Evolutionary conservation across 1,284 basidiomycete genomes (phyloP).

Genomic region (Fistulina hepatica): DNA sequence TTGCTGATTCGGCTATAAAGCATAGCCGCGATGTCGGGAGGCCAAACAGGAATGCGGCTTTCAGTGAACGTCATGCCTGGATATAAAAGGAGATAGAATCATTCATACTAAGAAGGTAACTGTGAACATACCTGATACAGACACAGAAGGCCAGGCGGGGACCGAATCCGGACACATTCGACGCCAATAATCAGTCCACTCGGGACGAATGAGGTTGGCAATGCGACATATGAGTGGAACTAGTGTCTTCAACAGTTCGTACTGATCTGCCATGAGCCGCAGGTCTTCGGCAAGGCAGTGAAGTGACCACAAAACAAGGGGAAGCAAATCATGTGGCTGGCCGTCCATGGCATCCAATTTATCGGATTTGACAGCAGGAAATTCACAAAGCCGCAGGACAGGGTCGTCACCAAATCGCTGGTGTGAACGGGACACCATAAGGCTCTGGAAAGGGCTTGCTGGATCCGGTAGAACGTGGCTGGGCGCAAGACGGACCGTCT

Average conservation of each 20-base stretch:
- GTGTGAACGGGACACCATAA: slow-evolving; percentile 29
- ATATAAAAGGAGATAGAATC: slow-evolving; percentile 23
- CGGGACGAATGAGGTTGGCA: slow-evolving; percentile 54
- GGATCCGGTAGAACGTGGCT: slow-evolving; percentile 2
- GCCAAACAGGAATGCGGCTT: slow-evolving; percentile 60
- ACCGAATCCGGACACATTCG: slow-evolving; percentile 55
- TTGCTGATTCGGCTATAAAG: slow-evolving; percentile 54
- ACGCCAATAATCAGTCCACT: slow-evolving; percentile 87
- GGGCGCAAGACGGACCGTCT: slow-evolving; percentile 34
- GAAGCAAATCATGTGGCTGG: slow-evolving; percentile 34
- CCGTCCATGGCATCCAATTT: slow-evolving; percentile 15
- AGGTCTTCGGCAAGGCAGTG: slow-evolving; percentile 70
- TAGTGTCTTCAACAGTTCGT: slow-evolving; percentile 46
- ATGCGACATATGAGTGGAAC: slow-evolving; percentile 57
- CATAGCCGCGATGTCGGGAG: slow-evolving; percentile 52
- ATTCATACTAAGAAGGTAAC: background rate
- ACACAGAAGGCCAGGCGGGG: slow-evolving; percentile 43
- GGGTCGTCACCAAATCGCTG: slow-evolving; percentile 47
- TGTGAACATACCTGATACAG: slow-evolving; percentile 31
- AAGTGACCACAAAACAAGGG: slow-evolving; percentile 52
- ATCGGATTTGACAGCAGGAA: slow-evolving; percentile 25
- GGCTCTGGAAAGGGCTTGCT: slow-evolving; percentile 24
- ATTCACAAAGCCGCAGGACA: slow-evolving; percentile 33
- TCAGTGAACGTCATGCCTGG: too few species aligned
- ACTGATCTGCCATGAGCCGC: slow-evolving; percentile 43